A percentile compares a stretch with the other conserved stretches of the same genome.
These are phyloP conservation scores for Rhizopus stolonifer DNA, from an alignment of 371 early-diverging fungal species.

Conservation along the genomic window DNA sequence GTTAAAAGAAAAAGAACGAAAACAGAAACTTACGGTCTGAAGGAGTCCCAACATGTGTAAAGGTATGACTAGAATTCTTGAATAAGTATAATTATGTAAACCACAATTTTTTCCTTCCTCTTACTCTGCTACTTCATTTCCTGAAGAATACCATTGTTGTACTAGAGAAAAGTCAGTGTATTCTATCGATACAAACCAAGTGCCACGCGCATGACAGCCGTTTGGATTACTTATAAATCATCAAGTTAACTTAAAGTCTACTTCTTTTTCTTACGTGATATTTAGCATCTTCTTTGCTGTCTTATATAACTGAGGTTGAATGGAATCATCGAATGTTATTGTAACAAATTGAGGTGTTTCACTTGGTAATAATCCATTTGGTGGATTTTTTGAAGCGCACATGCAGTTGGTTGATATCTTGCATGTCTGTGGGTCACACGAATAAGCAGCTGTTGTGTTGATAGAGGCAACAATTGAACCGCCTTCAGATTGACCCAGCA, in stretches of 20 bases:
- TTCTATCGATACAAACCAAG: conserved; percentile 56
- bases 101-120: not conserved
- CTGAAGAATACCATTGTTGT: conserved; percentile 69
- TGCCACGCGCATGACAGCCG: conserved; percentile 58
- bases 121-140: conserved; percentile 68
- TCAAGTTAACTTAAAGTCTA: not conserved
- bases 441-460: conserved; percentile 21
- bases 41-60: conserved; percentile 55
- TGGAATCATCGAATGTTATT: conserved; percentile 69
- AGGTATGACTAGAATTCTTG: conserved; percentile 46
- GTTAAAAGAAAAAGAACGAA: not conserved
- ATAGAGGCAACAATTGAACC: not conserved
- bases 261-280: conserved; percentile 24
- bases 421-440: conserved; percentile 64
- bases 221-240: conserved; percentile 46
- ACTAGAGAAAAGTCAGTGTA: conserved; percentile 66
- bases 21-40: conserved; percentile 33
- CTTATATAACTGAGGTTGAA: conserved; percentile 50
- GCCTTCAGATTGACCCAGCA: not conserved
- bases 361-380: conserved; percentile 52
- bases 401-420: conserved; percentile 56
- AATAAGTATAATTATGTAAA: not conserved
- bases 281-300: conserved; percentile 39
- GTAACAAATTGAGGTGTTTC: conserved; percentile 73
- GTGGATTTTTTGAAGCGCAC: conserved; percentile 66